These are phyloP conservation scores for Mallotus nudiflorus DNA, from an alignment of 345 rosid species.

Conservation along the genomic window DNA sequence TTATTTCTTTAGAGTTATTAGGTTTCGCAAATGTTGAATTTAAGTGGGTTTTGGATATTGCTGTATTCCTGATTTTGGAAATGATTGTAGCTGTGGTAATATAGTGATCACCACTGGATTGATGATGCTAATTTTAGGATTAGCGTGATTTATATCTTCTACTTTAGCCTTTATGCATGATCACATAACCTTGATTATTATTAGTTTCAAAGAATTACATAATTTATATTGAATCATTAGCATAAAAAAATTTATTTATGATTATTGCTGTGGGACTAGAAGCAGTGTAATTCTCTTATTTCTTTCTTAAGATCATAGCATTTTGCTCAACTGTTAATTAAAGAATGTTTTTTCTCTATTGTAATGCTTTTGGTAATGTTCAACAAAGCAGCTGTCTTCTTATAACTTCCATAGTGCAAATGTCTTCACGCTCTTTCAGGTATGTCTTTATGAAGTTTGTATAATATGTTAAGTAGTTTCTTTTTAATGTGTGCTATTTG, in stretches of 20 bases:
- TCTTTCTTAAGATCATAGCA: too few species aligned
- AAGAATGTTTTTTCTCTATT: neutral
- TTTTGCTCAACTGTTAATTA: too few species aligned
- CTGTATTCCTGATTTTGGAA: neutral
- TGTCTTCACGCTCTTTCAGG: constrained; percentile 92
- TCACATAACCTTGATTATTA: too few species aligned
- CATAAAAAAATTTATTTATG: too few species aligned
- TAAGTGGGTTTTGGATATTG: neutral
- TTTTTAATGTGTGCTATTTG: too few species aligned
- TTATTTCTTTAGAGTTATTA: too few species aligned
- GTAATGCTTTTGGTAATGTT: constrained; percentile 88
- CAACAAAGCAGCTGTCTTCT: constrained; percentile 99
- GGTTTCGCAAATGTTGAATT: neutral
- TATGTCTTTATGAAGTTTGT: too few species aligned
- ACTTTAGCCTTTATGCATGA: too few species aligned
- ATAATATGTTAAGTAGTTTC: too few species aligned
- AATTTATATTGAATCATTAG: neutral
- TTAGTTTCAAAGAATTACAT: neutral
- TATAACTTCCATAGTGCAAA: constrained; percentile 83
- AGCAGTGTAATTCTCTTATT: too few species aligned
- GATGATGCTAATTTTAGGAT: neutral
- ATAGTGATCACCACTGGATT: neutral
- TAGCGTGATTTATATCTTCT: neutral
- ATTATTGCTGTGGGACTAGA: too few species aligned
- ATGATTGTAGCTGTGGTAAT: neutral